A percentile compares a stretch with the other conserved stretches of the same genome.
phyloP scores from a whole-genome alignment of 1,284 basidiomycete species.

The Fomitopsis palustris region DNA sequence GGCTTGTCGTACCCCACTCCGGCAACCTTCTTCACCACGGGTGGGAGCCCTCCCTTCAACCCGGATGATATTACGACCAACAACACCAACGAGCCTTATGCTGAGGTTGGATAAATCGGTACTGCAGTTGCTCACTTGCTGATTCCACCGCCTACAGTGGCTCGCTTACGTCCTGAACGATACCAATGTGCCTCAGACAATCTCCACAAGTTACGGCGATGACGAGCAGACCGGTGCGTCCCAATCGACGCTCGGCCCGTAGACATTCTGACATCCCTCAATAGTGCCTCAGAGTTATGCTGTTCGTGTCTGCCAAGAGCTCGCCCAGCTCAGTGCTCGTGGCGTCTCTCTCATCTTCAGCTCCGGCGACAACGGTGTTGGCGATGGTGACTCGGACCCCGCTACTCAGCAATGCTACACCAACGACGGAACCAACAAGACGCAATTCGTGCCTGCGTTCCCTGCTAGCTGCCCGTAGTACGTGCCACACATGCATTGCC shows the following conservation, averaged over 20 bases:
- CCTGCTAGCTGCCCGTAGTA: conserved; percentile 51
- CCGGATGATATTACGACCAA: conserved; percentile 38
- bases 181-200: conserved; percentile 44
- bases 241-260: neutral
- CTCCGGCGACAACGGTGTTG: conserved; percentile 71
- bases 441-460: conserved; percentile 58
- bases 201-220: conserved; percentile 68
- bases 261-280: neutral
- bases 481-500: conserved; percentile 16
- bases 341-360: conserved; percentile 62
- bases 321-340: conserved; percentile 63
- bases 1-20: conserved; percentile 51
- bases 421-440: conserved; percentile 54
- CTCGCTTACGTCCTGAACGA: conserved; percentile 43
- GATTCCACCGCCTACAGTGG: conserved; percentile 40
- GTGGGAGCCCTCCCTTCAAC: conserved; percentile 53
- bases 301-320: conserved; percentile 54
- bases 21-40: conserved; percentile 60
- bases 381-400: conserved; percentile 50
- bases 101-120: conserved; percentile 32
- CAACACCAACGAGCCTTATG: conserved; percentile 66
- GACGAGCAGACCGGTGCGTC: conserved; percentile 58
- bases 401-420: conserved; percentile 49
- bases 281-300: conserved; percentile 62
- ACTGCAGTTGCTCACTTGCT: neutral